A percentile compares a stretch with the other conserved stretches of the same genome.
These are phyloP conservation scores for Hanseniaspora vineae DNA, from an alignment of 805 yeast species.

Conservation along the genomic window DNA sequence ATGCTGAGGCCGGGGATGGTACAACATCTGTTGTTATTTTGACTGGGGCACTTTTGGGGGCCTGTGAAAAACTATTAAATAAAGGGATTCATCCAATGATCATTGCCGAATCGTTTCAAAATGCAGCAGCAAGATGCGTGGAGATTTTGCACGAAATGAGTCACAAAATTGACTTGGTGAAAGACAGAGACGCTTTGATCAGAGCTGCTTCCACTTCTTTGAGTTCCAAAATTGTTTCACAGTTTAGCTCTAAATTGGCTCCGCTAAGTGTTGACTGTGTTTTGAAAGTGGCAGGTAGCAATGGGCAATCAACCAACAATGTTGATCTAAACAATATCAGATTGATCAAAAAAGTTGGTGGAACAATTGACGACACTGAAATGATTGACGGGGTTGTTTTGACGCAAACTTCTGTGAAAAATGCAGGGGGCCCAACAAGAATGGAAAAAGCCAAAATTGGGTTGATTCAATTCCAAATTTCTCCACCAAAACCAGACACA, in stretches of 20 bases:
- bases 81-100: constrained; percentile 94
- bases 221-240: constrained; percentile 91
- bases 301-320: constrained; percentile 38
- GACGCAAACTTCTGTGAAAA: constrained; percentile 78
- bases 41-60: constrained; percentile 88
- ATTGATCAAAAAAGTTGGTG: constrained; percentile 87
- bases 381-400: constrained; percentile 86
- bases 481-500: constrained; percentile 96
- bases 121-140: constrained; percentile 74
- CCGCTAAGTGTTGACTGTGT: constrained; percentile 94
- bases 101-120: constrained; percentile 85
- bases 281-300: constrained; percentile 46
- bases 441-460: constrained; percentile 90
- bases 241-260: constrained; percentile 71
- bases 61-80: constrained; percentile 80
- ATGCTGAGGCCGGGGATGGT: constrained; percentile 99
- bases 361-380: constrained; percentile 94
- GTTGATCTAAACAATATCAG: constrained; percentile 86
- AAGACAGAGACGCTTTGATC: constrained; percentile 69
- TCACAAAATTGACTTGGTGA: constrained; percentile 51
- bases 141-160: constrained; percentile 74
- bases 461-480: constrained; percentile 81
- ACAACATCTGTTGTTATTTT: constrained; percentile 94
- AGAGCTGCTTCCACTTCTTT: constrained; percentile 92
- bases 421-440: constrained; percentile 91